phyloP scores from a whole-genome alignment of 1,284 basidiomycete species.

The Grifola frondosa region DNA sequence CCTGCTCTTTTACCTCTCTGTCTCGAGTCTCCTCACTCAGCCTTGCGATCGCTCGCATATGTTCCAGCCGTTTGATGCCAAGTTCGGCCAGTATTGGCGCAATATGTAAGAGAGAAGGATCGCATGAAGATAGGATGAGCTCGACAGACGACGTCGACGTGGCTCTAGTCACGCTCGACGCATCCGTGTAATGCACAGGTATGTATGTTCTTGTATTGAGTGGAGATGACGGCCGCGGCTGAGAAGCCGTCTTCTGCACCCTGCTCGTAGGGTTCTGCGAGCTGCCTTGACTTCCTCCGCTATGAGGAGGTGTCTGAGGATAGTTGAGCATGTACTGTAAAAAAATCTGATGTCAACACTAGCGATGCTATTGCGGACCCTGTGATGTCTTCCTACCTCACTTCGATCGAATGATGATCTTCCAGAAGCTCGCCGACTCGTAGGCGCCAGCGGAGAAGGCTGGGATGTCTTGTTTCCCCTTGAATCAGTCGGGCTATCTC shows the following conservation, averaged over 20 bases:
- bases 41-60: conserved; percentile 57
- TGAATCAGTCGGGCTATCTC: conserved; percentile 14
- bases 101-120: conserved; percentile 60
- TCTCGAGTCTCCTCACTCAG: conserved; percentile 64
- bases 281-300: conserved; percentile 24
- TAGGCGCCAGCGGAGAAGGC: conserved; percentile 20
- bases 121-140: conserved; percentile 51
- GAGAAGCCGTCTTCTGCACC: conserved; percentile 1
- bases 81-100: conserved; percentile 51
- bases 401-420: conserved; percentile 19
- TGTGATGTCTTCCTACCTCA: conserved; percentile 18
- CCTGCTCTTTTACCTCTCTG: conserved; percentile 64
- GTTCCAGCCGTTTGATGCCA: conserved; percentile 57
- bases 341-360: background rate
- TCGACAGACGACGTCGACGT: conserved; percentile 44
- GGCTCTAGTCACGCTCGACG: conserved; percentile 22
- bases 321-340: conserved; percentile 27
- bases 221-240: conserved; percentile 15
- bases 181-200: conserved; percentile 10
- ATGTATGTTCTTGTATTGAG: conserved; percentile 13
- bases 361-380: background rate
- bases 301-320: conserved; percentile 30
- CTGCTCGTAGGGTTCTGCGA: conserved; percentile 20
- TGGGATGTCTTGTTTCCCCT: conserved; percentile 13
- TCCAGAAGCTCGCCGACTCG: conserved; percentile 16